phyloP scores from a whole-genome alignment of 768 basidiomycete species.

The Cantharellus cinnabarinus region DNA sequence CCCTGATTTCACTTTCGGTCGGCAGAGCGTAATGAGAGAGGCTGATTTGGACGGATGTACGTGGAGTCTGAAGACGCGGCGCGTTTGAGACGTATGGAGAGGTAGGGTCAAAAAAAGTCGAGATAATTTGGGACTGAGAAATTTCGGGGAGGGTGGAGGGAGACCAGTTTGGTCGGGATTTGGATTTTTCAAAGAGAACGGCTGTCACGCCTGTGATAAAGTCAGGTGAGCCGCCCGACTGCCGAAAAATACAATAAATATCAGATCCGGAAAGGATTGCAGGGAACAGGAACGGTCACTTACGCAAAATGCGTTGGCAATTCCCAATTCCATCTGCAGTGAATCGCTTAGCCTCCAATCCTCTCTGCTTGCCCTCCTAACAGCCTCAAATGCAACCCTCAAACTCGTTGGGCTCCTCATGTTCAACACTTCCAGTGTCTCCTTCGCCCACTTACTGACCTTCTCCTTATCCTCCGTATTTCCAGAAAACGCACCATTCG shows the following conservation, averaged over 20 bases:
- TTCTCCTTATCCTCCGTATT: slow-evolving; percentile 14
- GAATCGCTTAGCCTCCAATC: slow-evolving; percentile 39
- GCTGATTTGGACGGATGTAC: slow-evolving; percentile 12
- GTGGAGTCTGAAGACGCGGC: slow-evolving; percentile 23
- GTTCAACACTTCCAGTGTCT: slow-evolving; percentile 41
- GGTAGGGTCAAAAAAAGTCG: slow-evolving; percentile 45
- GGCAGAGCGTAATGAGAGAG: slow-evolving; percentile 41
- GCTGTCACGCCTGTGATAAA: slow-evolving; percentile 65
- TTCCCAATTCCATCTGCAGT: slow-evolving; percentile 67
- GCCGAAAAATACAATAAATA: slow-evolving; percentile 5
- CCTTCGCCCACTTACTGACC: slow-evolving; percentile 52
- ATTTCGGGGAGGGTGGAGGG: slow-evolving; percentile 46
- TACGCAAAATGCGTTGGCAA: slow-evolving; percentile 80
- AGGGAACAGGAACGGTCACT: slow-evolving; percentile 19
- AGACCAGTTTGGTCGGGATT: slow-evolving; percentile 40
- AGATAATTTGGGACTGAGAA: slow-evolving; percentile 29
- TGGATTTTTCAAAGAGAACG: slow-evolving; percentile 31
- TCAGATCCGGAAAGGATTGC: slow-evolving; percentile 8
- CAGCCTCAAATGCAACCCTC: slow-evolving; percentile 67
- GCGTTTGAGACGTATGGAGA: slow-evolving; percentile 24
- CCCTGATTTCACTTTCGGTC: slow-evolving; percentile 50
- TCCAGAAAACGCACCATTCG: slow-evolving; percentile 12
- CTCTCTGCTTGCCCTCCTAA: slow-evolving; percentile 38
- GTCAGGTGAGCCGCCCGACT: slow-evolving; percentile 66
- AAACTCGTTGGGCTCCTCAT: slow-evolving; percentile 79